Percentiles rank a stretch among this genome's conserved stretches.
These are phyloP conservation scores for Ziziphus jujuba DNA, from an alignment of 306 rosid genomes.

Conservation along the genomic window DNA sequence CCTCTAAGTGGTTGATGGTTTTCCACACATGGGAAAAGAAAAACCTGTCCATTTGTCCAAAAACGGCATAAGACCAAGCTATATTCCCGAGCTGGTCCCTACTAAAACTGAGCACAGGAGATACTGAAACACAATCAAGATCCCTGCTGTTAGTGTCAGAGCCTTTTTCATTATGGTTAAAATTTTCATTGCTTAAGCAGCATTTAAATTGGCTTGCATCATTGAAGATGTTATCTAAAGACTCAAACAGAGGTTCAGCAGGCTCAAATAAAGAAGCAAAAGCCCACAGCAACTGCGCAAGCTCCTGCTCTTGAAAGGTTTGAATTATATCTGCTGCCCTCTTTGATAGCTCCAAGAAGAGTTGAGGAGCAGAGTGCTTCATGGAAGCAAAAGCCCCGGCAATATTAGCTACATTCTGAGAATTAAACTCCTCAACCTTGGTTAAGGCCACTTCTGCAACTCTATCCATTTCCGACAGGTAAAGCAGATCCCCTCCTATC, in stretches of 20 bases:
- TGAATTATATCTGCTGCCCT: conserved; percentile 68
- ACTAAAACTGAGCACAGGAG: conserved; percentile 54
- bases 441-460: conserved; percentile 80
- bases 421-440: conserved; percentile 73
- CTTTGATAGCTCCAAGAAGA: conserved; percentile 59
- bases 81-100: conserved; percentile 79
- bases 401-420: conserved; percentile 87
- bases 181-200: conserved; percentile 27
- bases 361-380: conserved; percentile 86
- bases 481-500: conserved; percentile 87
- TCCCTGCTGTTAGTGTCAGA: conserved; percentile 22
- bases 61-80: conserved; percentile 92
- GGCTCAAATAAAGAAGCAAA: conserved; percentile 80
- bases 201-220: conserved; percentile 47
- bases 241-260: conserved; percentile 54
- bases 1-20: conserved; percentile 62
- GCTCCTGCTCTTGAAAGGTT: conserved; percentile 87
- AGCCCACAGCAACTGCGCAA: conserved; percentile 94
- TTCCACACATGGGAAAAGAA: conserved; percentile 69
- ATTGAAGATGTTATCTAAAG: conserved; percentile 56
- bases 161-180: conserved; percentile 29
- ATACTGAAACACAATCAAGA: conserved; percentile 32
- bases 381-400: conserved; percentile 94
- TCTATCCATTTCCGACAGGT: conserved; percentile 91
- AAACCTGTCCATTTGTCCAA: conserved; percentile 64